Evolutionary conservation across 1,139 yeast genomes (phyloP), one percentile per base, ranked within the genome.

Genomic region (Blastobotrys serpentis): DNA sequence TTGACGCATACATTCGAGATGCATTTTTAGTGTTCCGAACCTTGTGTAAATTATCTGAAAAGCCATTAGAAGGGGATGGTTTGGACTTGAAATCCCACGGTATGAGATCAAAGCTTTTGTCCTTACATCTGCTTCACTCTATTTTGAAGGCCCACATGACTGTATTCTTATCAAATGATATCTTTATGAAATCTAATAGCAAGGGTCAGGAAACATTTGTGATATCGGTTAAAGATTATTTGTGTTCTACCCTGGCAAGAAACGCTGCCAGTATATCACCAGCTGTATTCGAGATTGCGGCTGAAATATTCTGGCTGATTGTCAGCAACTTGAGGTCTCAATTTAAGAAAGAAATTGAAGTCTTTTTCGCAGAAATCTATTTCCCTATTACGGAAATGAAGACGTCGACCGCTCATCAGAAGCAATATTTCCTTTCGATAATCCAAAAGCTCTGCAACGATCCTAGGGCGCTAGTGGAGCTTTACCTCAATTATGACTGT

Each of bases 401-500:
- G 61, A 82, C 95, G 1, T 86, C 97, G 1, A 88, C 97, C 0
- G 72, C 89, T 7, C 97, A 92, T 63, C 98, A 92, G 68, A 90
- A 92, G 66, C 78, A 95, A 61, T 90, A 88, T 59, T 78, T 92
- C 55, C 73, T 94, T 55, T 80, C 86, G 10, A 77, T 92, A 17
- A 76, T 94, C 26, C 86, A 86, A 59, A 76, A 95, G 56, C 69
- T 92, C 41, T 86, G 96, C 63, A 82, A 82, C 55, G 96, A 92
- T 66, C 95, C 98, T 32, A 76, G 96, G 55, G 85, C 95, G 32
- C 73, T 94, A 52, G 88, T 94, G 52, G 99, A 94, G 67, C 81
- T 92, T 54, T 94, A 90, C 63, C 76, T 94, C 60, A 94, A 94
- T 66, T 94, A 92, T 66, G 99, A 94, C 66, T 94, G 99, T 71